Conservation (phyloP, 2,329 filamentous ascomycete species). For the Cyclaneusma minus region DNA sequence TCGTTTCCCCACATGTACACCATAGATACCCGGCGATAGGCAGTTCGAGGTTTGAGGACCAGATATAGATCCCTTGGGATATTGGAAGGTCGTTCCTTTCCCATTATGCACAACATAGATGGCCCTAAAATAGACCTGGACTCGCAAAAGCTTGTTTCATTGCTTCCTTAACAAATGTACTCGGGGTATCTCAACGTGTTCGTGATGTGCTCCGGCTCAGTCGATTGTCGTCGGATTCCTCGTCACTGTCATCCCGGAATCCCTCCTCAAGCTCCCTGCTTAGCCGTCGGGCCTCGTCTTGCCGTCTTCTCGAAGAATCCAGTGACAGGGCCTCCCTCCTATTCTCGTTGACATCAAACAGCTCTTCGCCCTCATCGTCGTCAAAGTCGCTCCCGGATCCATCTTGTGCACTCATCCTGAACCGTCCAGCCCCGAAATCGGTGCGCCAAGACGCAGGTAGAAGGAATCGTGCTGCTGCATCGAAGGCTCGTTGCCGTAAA, state of each 20-base stretch:
- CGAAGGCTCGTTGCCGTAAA: conserved; percentile 34
- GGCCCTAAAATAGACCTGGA: too few relatives aligned
- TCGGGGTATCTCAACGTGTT: too few relatives aligned
- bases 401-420: conserved; percentile 22
- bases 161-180: too few relatives aligned
- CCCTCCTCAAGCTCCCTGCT: conserved; percentile 68
- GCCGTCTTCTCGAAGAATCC: conserved; percentile 20
- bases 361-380: conserved; percentile 55
- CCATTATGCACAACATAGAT: too few relatives aligned
- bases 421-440: conserved; percentile 24
- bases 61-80: too few relatives aligned
- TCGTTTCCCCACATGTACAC: too few relatives aligned
- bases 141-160: too few relatives aligned
- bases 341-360: conserved; percentile 38
- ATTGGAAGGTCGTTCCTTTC: too few relatives aligned
- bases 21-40: too few relatives aligned
- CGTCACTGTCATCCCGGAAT: conserved; percentile 59
- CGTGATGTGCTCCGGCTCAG: too few relatives aligned
- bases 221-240: too few relatives aligned
- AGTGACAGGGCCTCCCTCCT: conserved; percentile 24
- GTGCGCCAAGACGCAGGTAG: conserved; percentile 33
- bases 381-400: conserved; percentile 35
- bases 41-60: too few relatives aligned
- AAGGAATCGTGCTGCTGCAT: conserved; percentile 23
- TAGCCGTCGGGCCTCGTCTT: conserved; percentile 42